Base-by-base conservation (phyloP, 768 basidiomycete species). In the Lentinula boryana region DNA sequence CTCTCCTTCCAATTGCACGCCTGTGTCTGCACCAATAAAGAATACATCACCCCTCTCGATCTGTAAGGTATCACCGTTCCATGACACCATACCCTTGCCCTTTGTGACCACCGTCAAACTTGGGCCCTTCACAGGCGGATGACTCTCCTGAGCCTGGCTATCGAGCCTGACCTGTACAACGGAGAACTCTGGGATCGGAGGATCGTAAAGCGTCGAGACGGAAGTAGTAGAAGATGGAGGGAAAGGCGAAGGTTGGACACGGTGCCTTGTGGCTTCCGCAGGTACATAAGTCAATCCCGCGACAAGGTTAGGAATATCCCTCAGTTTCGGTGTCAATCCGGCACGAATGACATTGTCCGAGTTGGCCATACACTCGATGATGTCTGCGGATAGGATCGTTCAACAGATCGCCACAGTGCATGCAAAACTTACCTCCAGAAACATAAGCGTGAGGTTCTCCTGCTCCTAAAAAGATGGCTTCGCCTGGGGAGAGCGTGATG, bases 311-410 rank as follows among this genome's bases (percentile, higher is more conserved):
- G 87, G 86, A 38, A 99, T 87, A 71, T 99, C 97, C 57, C 97
- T 88, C 35, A 93, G 82, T 74, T 99, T 99, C 1, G 97, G 96
- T 0, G 97, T 99, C 43, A 99, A 85, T 13, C 97, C 97, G 6
- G 97, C 97, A 35, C 97, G 92, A 64, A 99, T 95, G 72, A 99
- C 97, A 72, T 98, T 98, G 76, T 99, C 97, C 0, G 93, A 95
- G 63, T 95, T 95, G 27, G 96, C 96, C 95, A 98, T 98, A 76
- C 94, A 96, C 70, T 98, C 97, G 69, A 98, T 93, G 72, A 95
- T 95, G 69, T 99, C 96, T 96, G 67, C 4, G 43, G 33, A 3
- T 23, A n/a, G 33, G 10, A 60, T 44, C 23, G 55, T 56, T 56
- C 4, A 57, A 33, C 58, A 54, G 15, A 38, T 27, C 33, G 16